These are phyloP conservation scores for Grigorovia yakushimaensis DNA, from an alignment of 805 yeast species.

Conservation along the genomic window DNA sequence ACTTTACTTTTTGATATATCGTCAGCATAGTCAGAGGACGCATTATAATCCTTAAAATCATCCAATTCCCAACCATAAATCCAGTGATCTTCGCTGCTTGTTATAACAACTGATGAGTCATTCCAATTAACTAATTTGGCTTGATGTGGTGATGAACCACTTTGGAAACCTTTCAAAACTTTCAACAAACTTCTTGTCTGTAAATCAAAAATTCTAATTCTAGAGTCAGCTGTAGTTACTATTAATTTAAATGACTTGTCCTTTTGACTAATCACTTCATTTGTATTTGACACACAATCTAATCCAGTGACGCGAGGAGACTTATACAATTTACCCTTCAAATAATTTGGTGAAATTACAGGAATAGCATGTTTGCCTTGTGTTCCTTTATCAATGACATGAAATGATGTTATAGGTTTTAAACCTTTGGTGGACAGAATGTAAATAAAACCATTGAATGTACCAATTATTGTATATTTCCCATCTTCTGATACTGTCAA, in stretches of 20 bases:
- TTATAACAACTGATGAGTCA: constrained; percentile 38
- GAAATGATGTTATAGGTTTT: constrained; percentile 35
- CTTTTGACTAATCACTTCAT: background rate
- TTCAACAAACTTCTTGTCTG: constrained; percentile 45
- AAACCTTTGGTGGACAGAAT: constrained; percentile 57
- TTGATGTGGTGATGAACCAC: constrained; percentile 58
- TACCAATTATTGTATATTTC: constrained; percentile 54
- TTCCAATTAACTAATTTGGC: constrained; percentile 33
- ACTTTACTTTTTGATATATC: background rate
- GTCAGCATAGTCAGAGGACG: background rate
- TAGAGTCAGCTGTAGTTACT: constrained; percentile 75
- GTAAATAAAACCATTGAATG: constrained; percentile 61
- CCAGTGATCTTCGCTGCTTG: constrained; percentile 86
- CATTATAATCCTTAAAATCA: constrained; percentile 1
- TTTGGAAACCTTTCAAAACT: constrained; percentile 64
- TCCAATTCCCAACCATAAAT: constrained; percentile 66
- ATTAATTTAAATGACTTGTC: constrained; percentile 34
- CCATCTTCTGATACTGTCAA: constrained; percentile 56
- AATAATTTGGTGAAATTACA: background rate
- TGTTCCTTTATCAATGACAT: constrained; percentile 34
- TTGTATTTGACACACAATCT: constrained; percentile 33
- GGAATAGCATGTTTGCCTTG: constrained; percentile 7
- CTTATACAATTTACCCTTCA: constrained; percentile 8
- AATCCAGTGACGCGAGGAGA: constrained; percentile 72
- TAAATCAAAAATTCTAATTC: constrained; percentile 55